Conservation (phyloP, 805 yeast species). For the Ogataea saltuana region DNA sequence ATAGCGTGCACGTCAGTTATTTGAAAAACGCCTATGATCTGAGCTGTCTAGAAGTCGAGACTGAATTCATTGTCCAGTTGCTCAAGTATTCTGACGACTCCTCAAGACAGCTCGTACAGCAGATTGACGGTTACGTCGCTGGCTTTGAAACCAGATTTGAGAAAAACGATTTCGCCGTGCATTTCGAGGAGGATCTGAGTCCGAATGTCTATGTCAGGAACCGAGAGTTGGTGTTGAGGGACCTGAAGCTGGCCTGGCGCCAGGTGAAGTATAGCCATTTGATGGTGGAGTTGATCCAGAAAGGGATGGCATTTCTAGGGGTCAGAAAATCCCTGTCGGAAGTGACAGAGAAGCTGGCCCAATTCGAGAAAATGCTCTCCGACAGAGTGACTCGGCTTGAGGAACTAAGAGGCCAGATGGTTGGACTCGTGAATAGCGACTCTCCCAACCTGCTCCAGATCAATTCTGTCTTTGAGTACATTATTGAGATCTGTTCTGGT, state of each 20-base stretch:
- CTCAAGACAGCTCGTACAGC: background rate
- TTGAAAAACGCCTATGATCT: conserved; percentile 11
- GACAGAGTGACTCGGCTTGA: conserved; percentile 1
- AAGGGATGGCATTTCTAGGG: conserved; percentile 10
- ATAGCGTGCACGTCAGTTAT: conserved; percentile 8
- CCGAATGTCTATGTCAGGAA: conserved; percentile 7
- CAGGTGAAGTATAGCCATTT: conserved; percentile 5
- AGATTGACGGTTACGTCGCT: conserved; percentile 6
- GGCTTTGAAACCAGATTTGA: conserved; percentile 9
- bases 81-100: conserved; percentile 9
- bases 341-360: background rate
- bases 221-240: conserved; percentile 7
- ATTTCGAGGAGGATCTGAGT: conserved; percentile 2
- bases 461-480: background rate
- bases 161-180: conserved; percentile 4
- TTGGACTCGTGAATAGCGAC: conserved; percentile 9
- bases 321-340: conserved; percentile 1
- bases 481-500: conserved; percentile 1
- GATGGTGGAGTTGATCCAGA: conserved; percentile 2
- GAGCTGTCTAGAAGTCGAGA: conserved; percentile 1
- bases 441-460: background rate
- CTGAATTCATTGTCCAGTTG: conserved; percentile 8
- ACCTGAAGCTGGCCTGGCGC: background rate
- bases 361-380: background rate
- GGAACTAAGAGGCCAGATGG: conserved; percentile 1